Base-by-base conservation (phyloP, 1,139 yeast species). In the Eremothecium coryli region DNA sequence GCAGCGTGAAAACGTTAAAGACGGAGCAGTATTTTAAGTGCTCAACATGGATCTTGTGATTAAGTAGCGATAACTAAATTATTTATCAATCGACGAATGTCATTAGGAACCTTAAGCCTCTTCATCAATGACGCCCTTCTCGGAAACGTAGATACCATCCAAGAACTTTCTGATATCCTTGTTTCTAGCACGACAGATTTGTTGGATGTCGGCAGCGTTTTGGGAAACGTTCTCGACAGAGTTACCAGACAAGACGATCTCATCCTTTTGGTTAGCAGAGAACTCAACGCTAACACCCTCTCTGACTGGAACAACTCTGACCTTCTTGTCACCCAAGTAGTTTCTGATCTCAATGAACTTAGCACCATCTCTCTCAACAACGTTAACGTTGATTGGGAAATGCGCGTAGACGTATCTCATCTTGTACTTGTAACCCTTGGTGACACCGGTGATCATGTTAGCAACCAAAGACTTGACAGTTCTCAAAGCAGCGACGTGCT, bases 141-240 rank as follows among this genome's bases (percentile, higher is more conserved):
- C 93, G 53, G 97, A 88, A 61, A 90, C 98, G 70, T 90, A 90
- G 74, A 90, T 88, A 86, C 98, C 98, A 71, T 90, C 98, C 78
- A 90, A 82, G 74, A 81, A 90, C 81, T 90, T 90, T 75, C 98
- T 86, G 88, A 93, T 90, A 90, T 93, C 99, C 88, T 93, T 93
- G 93, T 90, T 90, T 79, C 96, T 84, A 64, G 88, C 98, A 69
- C 93, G 81, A 76, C 97, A 88, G 70, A 77, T 76, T 75, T 93
- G 98, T 73, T 90, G 96, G 59, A 90, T 76, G 65, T 88, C 96
- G 60, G 98, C 98, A 70, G 95, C 93, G 62, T 88, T 81, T 73
- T 90, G 98, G 52, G 98, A 90, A 57, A 90, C 98, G 61, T 77
- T 82, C 73, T 90, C 98, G 60, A 90, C 76, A 46, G 97, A 90